These are phyloP conservation scores for Lentinula lateritia DNA, from an alignment of 768 basidiomycete species.

Conservation along the genomic window DNA sequence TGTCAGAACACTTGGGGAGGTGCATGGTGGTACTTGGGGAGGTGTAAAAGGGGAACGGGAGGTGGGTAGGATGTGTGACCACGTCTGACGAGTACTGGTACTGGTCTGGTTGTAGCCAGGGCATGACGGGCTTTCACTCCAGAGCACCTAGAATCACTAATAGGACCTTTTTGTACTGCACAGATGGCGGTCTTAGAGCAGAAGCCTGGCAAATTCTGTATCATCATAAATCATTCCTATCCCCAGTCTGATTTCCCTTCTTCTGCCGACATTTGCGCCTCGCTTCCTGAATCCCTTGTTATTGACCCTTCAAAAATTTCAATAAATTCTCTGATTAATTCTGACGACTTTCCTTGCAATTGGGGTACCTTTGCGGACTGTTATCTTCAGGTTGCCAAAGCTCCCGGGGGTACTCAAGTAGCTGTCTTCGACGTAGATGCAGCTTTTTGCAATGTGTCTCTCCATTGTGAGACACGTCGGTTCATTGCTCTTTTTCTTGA, in stretches of 20 bases:
- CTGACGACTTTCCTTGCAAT: background rate
- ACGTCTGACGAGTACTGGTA: no score
- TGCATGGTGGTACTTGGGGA: no score
- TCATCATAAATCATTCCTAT: background rate
- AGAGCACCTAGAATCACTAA: no score
- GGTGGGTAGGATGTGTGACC: no score
- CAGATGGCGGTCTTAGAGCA: background rate
- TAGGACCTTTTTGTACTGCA: background rate
- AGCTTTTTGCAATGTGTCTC: conserved; percentile 18
- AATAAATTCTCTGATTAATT: background rate
- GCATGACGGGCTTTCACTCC: no score
- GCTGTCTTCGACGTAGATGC: conserved; percentile 32
- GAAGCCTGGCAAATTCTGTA: background rate
- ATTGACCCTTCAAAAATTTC: background rate
- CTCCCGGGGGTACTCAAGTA: background rate
- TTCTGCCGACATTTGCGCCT: background rate
- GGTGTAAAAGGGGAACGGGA: no score
- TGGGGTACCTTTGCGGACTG: background rate
- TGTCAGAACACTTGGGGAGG: no score
- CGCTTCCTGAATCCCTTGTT: background rate
- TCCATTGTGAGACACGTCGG: no score
- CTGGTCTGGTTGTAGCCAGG: no score
- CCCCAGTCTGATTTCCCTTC: background rate
- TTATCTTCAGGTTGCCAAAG: background rate
- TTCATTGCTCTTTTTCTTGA: no score